A percentile compares a stretch with the other conserved stretches of the same genome.
Conservation (phyloP, 2,329 filamentous ascomycete genomes). For the Fusarium circinatum region DNA sequence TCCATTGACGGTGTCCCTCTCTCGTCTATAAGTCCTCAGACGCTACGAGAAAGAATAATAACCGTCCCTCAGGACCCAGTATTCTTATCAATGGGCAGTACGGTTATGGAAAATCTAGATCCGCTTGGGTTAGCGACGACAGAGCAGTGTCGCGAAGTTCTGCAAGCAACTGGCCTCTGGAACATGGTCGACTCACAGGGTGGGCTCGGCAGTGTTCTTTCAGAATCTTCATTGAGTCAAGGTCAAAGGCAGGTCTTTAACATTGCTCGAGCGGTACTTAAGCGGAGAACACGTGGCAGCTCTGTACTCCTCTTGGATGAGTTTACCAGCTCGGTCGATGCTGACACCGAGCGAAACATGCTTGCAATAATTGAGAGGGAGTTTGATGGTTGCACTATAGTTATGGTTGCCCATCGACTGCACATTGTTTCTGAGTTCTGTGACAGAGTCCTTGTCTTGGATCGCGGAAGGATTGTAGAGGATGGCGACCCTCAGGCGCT, state of each 20-base stretch:
- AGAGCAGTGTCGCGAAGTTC: not conserved
- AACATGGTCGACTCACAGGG: not conserved
- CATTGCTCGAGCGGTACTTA: not conserved
- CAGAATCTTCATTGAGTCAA: not conserved
- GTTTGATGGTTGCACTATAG: not conserved
- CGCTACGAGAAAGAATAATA: not conserved
- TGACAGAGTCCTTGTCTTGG: not conserved
- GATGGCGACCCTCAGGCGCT: not conserved
- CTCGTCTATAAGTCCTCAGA: not conserved
- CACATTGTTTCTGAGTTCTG: not conserved
- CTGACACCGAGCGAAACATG: not conserved
- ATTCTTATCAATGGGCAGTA: not conserved
- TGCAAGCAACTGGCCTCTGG: not conserved
- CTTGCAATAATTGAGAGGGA: not conserved
- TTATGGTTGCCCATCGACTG: not conserved
- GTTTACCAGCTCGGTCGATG: not conserved
- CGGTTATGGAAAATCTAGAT: not conserved
- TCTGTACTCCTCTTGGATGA: not conserved
- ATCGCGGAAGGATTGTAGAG: not conserved
- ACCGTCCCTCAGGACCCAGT: not conserved
- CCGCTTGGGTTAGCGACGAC: not conserved
- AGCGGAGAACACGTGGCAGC: not conserved
- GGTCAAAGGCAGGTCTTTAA: not conserved
- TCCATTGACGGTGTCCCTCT: not conserved
- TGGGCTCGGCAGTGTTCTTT: not conserved